These are phyloP conservation scores for Bryopsis sp. DNA, from an alignment of 139 green algal species.

Conservation along the genomic window DNA sequence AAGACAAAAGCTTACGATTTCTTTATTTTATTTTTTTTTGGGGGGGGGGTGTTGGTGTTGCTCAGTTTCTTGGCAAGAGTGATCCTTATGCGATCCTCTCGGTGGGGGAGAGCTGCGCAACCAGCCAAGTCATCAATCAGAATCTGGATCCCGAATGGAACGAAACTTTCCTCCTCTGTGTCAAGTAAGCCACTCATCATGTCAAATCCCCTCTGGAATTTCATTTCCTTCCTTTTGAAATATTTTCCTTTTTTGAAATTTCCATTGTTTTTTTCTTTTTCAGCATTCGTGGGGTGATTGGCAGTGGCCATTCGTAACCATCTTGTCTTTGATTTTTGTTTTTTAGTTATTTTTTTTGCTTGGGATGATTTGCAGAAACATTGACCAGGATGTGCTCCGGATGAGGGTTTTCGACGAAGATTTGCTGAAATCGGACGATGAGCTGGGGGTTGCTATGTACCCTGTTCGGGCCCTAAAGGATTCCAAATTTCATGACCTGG, in stretches of 20 bases:
- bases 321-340: background rate
- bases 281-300: no score
- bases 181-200: slow-evolving; percentile 15
- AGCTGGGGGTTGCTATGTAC: slow-evolving; percentile 34
- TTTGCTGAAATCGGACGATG: slow-evolving; percentile 35
- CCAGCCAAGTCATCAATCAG: slow-evolving; percentile 16
- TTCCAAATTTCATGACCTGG: slow-evolving; percentile 4
- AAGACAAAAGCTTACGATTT: no score
- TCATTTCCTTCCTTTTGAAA: no score
- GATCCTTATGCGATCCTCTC: slow-evolving; percentile 45
- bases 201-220: background rate
- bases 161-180: slow-evolving; percentile 39
- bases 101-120: slow-evolving; percentile 23
- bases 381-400: slow-evolving; percentile 17
- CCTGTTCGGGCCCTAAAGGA: slow-evolving; percentile 21
- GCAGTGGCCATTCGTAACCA: no score
- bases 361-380: background rate
- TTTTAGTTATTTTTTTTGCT: background rate
- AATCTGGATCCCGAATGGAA: slow-evolving; percentile 36
- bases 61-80: slow-evolving; percentile 26
- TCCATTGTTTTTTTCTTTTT: no score
- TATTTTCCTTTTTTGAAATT: no score
- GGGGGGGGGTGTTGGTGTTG: no score
- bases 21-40: no score
- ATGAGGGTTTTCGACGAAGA: slow-evolving; percentile 42